phyloP scores from a whole-genome alignment of 2,329 filamentous ascomycete species.

The Myriosclerotinia duriaeana region DNA sequence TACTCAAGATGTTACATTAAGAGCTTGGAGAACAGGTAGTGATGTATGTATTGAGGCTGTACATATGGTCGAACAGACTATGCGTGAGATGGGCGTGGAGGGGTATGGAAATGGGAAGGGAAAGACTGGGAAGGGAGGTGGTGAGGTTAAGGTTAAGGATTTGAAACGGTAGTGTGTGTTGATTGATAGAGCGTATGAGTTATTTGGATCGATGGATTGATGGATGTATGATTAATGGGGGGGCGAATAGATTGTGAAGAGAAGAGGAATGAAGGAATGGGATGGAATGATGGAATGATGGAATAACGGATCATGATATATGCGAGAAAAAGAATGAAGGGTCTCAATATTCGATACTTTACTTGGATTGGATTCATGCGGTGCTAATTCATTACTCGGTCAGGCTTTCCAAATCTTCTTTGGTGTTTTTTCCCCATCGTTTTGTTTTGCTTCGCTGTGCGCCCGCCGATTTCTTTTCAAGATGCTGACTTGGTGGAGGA shows the following conservation, averaged over 20 bases:
- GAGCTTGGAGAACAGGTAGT: constrained; percentile 70
- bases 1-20: constrained; percentile 64
- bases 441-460: too few relatives aligned
- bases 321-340: not conserved
- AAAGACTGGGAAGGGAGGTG: constrained; percentile 38
- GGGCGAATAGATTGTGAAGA: not conserved
- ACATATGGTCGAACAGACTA: constrained; percentile 58
- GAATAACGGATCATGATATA: not conserved
- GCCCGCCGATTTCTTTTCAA: too few relatives aligned
- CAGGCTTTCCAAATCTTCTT: not conserved
- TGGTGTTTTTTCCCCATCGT: not conserved
- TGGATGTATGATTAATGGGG: not conserved
- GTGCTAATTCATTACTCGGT: too few relatives aligned
- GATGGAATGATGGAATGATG: not conserved
- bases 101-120: constrained; percentile 37
- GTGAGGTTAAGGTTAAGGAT: constrained; percentile 41
- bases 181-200: not conserved
- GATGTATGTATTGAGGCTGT: constrained; percentile 69
- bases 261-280: not conserved
- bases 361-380: too few relatives aligned
- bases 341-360: not conserved
- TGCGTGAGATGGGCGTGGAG: constrained; percentile 47
- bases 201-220: not conserved
- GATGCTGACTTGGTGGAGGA: too few relatives aligned
- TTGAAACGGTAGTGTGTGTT: constrained; percentile 31